Conservation (phyloP, 2,329 filamentous ascomycete species). For the Phyllosticta citriasiana region DNA sequence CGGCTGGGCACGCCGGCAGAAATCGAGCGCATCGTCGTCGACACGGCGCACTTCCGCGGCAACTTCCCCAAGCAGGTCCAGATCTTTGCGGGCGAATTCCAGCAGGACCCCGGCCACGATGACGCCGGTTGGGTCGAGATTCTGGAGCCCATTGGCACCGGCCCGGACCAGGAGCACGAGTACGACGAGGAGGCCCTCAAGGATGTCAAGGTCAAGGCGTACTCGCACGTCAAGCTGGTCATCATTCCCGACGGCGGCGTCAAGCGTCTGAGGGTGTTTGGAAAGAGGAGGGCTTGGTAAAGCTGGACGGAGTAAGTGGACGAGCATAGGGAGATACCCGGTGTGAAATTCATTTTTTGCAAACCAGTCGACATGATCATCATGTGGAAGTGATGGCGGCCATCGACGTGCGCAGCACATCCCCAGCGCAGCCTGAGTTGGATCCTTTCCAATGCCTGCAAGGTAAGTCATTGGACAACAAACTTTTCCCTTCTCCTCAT, state of each 20-base stretch:
- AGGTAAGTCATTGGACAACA: too few species aligned
- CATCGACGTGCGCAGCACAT: too few species aligned
- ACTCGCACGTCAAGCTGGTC: slow-evolving; percentile 79
- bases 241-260: slow-evolving; percentile 92
- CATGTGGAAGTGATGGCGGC: too few species aligned
- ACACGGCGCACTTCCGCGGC: slow-evolving; percentile 74
- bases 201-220: slow-evolving; percentile 46
- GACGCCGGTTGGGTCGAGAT: slow-evolving; percentile 57
- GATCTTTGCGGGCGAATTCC: slow-evolving; percentile 50
- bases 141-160: slow-evolving; percentile 56
- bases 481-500: neutral
- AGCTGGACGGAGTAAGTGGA: neutral
- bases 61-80: slow-evolving; percentile 74
- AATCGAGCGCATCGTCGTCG: slow-evolving; percentile 59
- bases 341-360: neutral
- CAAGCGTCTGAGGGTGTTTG: slow-evolving; percentile 73
- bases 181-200: slow-evolving; percentile 38
- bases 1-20: slow-evolving; percentile 57
- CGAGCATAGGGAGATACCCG: neutral
- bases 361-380: neutral
- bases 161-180: slow-evolving; percentile 63
- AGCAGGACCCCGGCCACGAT: slow-evolving; percentile 46
- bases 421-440: too few species aligned
- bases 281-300: slow-evolving; percentile 31
- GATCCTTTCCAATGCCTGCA: too few species aligned